Conservation (phyloP, 495 filamentous ascomycete species). For the Rostrohypoxylon terebratum region DNA sequence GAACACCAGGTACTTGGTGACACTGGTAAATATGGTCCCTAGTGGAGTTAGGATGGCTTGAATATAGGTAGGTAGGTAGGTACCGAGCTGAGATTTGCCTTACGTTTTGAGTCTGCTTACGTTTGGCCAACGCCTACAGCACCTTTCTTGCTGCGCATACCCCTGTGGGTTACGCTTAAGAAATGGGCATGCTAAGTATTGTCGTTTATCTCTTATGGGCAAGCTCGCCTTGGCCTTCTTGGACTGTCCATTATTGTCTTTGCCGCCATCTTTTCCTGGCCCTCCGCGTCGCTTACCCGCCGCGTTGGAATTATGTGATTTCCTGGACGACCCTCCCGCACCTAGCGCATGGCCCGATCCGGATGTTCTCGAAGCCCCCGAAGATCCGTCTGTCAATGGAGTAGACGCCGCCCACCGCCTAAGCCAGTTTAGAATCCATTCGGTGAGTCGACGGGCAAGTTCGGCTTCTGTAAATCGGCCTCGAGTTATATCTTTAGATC, state of each 20-base stretch:
- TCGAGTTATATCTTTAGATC: neutral
- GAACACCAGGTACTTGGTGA: neutral
- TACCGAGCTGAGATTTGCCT: neutral
- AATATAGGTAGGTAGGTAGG: neutral
- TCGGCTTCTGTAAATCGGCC: neutral
- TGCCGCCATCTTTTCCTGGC: neutral
- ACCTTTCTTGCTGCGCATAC: neutral
- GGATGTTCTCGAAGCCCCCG: neutral
- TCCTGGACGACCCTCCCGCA: neutral
- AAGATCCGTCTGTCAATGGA: neutral
- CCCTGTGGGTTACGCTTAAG: conserved; percentile 1
- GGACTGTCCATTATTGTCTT: neutral
- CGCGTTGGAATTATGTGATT: neutral
- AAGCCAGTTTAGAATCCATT: neutral
- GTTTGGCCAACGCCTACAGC: neutral
- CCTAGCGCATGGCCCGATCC: neutral
- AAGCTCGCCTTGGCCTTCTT: neutral
- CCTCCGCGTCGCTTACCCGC: neutral
- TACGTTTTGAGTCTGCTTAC: conserved; percentile 14
- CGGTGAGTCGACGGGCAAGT: neutral
- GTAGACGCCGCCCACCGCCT: neutral
- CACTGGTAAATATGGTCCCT: neutral
- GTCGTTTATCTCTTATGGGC: neutral
- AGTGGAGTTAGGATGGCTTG: neutral
- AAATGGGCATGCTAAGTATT: conserved; percentile 3